These are phyloP conservation scores for Solanum habrochaites DNA, from an alignment of 257 asterid species.

Conservation along the genomic window DNA sequence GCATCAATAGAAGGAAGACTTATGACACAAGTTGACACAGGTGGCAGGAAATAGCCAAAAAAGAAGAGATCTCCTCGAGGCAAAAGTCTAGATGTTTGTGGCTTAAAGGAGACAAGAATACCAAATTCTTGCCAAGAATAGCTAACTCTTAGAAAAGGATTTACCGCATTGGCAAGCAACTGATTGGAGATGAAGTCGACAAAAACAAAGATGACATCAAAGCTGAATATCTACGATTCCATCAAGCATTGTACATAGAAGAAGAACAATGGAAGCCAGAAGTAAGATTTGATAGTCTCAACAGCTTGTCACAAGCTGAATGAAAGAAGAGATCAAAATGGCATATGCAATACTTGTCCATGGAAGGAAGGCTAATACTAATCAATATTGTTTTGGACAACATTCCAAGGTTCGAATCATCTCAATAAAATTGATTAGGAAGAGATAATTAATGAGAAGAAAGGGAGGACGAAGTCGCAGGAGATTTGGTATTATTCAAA, in stretches of 20 bases:
- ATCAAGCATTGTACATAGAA: background rate
- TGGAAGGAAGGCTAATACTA: background rate
- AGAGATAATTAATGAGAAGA: background rate
- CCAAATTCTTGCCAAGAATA: background rate
- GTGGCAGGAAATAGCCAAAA: background rate
- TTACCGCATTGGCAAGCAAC: background rate
- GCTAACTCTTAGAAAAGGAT: background rate
- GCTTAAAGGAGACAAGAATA: background rate
- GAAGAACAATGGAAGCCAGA: background rate
- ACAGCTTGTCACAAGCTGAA: background rate
- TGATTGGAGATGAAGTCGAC: background rate
- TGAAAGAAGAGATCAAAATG: background rate
- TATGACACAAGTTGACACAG: background rate
- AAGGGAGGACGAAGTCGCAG: background rate
- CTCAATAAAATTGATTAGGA: background rate
- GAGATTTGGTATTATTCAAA: background rate
- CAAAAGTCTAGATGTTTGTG: background rate
- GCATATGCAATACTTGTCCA: background rate
- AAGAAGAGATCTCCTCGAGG: background rate
- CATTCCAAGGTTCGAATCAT: background rate
- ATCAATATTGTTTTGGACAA: background rate
- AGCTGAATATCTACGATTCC: background rate
- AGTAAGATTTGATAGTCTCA: background rate
- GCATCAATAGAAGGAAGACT: background rate
- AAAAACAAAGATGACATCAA: background rate